These are phyloP conservation scores for Solanum bulbocastanum DNA, from an alignment of 257 asterid genomes.

Conservation along the genomic window DNA sequence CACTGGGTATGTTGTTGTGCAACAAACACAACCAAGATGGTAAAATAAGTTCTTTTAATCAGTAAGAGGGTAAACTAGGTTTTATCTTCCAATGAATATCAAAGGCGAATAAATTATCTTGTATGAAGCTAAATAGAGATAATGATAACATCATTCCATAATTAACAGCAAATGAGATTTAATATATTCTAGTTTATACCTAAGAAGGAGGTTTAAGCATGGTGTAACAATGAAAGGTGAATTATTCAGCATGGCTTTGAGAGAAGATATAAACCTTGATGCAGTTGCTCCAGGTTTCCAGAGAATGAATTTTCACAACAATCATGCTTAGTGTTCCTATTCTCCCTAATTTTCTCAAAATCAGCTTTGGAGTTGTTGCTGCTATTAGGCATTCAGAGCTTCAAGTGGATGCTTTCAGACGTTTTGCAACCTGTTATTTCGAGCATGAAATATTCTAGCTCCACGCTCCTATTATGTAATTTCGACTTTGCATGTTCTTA, in stretches of 20 bases:
- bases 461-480: background rate
- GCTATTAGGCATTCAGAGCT: background rate
- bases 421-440: background rate
- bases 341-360: background rate
- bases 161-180: background rate
- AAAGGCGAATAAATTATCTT: background rate
- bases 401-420: background rate
- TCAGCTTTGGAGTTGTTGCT: background rate
- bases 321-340: background rate
- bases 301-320: background rate
- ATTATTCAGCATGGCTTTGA: background rate
- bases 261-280: background rate
- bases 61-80: background rate
- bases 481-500: background rate
- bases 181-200: background rate
- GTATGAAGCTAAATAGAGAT: background rate
- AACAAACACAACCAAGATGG: background rate
- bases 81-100: background rate
- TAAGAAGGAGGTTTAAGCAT: background rate
- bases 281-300: background rate
- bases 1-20: background rate
- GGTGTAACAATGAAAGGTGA: background rate
- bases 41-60: background rate
- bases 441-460: background rate
- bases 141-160: background rate